These are phyloP conservation scores for Mucor indicus DNA, from an alignment of 371 early-diverging fungal genomes.

Conservation along the genomic window DNA sequence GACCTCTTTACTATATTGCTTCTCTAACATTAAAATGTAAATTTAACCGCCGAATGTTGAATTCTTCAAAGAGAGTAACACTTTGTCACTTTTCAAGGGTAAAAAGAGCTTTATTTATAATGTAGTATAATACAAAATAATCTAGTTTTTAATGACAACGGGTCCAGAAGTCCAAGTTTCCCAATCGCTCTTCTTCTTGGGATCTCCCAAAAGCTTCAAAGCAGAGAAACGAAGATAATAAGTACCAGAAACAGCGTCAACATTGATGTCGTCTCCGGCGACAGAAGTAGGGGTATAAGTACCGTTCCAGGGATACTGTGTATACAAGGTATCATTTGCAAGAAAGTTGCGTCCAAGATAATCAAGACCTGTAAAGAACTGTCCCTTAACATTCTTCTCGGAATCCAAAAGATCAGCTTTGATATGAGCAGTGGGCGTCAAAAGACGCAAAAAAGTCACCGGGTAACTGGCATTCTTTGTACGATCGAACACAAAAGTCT, in stretches of 20 bases:
- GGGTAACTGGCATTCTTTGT: slow-evolving; percentile 12
- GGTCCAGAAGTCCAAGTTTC: slow-evolving; percentile 22
- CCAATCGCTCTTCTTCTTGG: slow-evolving; percentile 24
- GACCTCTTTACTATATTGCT: too few relatives aligned
- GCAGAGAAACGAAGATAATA: slow-evolving; percentile 24
- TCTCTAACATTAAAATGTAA: too few relatives aligned
- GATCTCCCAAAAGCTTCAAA: slow-evolving; percentile 27
- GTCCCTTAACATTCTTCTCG: slow-evolving; percentile 21
- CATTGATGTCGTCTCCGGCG: slow-evolving; percentile 3
- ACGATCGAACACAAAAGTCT: slow-evolving; percentile 26
- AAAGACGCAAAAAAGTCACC: slow-evolving; percentile 24
- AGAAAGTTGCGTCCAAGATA: slow-evolving; percentile 27
- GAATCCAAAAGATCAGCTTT: slow-evolving; percentile 23
- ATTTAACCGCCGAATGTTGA: too few relatives aligned
- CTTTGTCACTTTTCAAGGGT: too few relatives aligned
- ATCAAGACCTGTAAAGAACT: slow-evolving; percentile 11
- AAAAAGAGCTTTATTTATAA: too few relatives aligned
- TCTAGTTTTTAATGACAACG: slow-evolving; percentile 31
- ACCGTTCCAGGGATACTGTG: slow-evolving; percentile 25
- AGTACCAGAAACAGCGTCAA: slow-evolving; percentile 20
- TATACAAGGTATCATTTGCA: neutral
- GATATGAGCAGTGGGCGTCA: slow-evolving; percentile 22
- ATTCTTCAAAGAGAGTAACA: too few relatives aligned
- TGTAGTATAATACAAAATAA: too few relatives aligned
- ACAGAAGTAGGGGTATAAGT: slow-evolving; percentile 20